These are phyloP conservation scores for Akanthomyces muscarius DNA, from an alignment of 2,329 filamentous ascomycete species.

Conservation along the genomic window DNA sequence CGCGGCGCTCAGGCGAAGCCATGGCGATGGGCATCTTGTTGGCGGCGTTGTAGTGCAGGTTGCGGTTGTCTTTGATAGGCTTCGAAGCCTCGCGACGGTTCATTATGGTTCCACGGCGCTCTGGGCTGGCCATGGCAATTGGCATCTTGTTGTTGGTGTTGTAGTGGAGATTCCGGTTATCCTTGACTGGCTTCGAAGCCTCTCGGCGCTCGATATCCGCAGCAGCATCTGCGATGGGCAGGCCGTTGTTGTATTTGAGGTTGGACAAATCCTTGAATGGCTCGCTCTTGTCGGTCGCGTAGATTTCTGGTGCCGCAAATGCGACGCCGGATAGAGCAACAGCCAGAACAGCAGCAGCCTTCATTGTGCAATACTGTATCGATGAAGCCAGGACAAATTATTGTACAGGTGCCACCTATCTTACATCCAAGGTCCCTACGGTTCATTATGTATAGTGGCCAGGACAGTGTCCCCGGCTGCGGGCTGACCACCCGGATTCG, in stretches of 20 bases:
- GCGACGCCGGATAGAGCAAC: background rate
- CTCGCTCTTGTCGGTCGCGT: background rate
- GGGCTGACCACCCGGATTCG: slow-evolving; percentile 2
- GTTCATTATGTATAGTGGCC: background rate
- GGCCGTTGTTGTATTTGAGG: background rate
- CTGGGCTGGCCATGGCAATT: background rate
- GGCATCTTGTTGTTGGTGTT: background rate
- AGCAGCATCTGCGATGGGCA: background rate
- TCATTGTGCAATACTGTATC: background rate
- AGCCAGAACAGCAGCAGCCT: background rate
- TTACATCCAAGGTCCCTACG: background rate
- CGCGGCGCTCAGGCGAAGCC: background rate
- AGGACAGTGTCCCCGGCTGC: background rate
- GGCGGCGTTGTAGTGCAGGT: slow-evolving; percentile 10
- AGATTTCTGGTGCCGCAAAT: background rate
- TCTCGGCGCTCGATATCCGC: background rate
- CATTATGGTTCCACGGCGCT: too few species aligned
- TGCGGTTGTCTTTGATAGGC: slow-evolving; percentile 11
- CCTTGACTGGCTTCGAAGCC: background rate
- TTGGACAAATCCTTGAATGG: slow-evolving; percentile 5
- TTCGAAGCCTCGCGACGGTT: background rate
- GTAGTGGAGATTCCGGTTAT: background rate
- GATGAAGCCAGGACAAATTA: background rate
- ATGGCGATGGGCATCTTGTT: background rate
- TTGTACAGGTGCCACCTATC: background rate